Evolutionary conservation across 331 rosid genomes (phyloP), one percentile per base, ranked within the genome.

Genomic region (Rhamnella rubrinervis): DNA sequence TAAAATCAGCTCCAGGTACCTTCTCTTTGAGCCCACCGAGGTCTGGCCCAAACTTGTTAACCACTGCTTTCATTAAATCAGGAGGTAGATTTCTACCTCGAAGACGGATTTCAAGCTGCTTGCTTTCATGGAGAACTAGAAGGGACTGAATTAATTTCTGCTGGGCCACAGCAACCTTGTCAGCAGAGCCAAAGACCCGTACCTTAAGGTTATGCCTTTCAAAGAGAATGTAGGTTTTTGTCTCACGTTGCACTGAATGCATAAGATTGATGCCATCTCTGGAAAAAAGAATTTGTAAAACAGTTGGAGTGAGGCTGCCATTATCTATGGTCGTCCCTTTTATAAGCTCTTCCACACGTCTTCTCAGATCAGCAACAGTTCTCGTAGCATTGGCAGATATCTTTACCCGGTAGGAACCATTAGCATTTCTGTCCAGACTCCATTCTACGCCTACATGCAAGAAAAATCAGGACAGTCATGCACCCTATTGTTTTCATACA

Each of bases 361-460:
- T 83, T 75, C 99, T 86, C 67, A 85, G 76, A 71, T 91, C 92
- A 23, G 97, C 96, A 56, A 95, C 91, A 2, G 69, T 85, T 83
- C 64, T 86, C 26, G 99, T 95, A 61, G 97, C 99, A 83, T 86
- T 91, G 56, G 96, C 92, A 28, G 92, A 83, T 68, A 95, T 84
- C 85, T 78, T 91, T 75, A 95, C 77, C 19, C 92, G 84, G 75
- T 74, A 74, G 62, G 96, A 89, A 64, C 97, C 97, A 61, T 82
- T 95, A 60, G 73, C 57, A 74, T 75, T 83, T 61, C 31, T 71
- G 19, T 86, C 86, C 9, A 80, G 77, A 70, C 56, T 68, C 70
- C 88, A 86, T 74, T 91, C 93, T 70, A 84, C 84, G 65, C 97
- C 96, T 91, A 67, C 26, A 41, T 71, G 66, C 61, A 72, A 65